Base-by-base conservation (phyloP, 306 rosid species). In the Bauhinia variegata region DNA sequence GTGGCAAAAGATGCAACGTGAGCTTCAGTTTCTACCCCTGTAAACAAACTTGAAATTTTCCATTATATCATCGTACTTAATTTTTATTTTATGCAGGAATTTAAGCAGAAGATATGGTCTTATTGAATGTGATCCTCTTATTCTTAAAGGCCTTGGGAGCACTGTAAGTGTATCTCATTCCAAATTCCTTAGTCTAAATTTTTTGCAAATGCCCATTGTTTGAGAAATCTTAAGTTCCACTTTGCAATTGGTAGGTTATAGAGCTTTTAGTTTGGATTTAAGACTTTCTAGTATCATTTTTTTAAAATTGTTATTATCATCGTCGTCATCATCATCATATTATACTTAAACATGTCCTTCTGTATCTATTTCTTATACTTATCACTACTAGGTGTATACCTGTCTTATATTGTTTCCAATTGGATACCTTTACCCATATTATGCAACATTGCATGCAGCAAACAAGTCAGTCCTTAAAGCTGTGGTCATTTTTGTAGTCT, bases 81-180 rank as follows among this genome's bases (percentile, higher is more conserved):
- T 36, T 74, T 63, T 77, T 54, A 37, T 58, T 54, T 58, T 82
- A 31, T 32, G 55, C 79, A 93, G 96, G 69, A 79, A 82, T n/a
- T 5, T 43, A 33, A 60, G 90, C 74, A 84, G 73, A 91, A 86
- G 36, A 78, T 82, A 11, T 77, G 99, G 99, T 61, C 57, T 90
- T 65, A 90, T 93, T 38, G 76, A 82, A 79, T 93, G 99, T 38
- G 84, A 90, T 63, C 95, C 92, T 78, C 68, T 90, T 59, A 85
- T 93, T 75, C 76, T 84, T 74, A 84, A 88, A 77, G 99, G 99
- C 43, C 89, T 93, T 19, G 96, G 88, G 62, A 84, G 52, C 77
- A 76, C 84, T 64, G 99, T 93, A 80, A 81, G 95, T 77, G 17
- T 74, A 65, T 47, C 39, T 54, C 32, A 19, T 71, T 74, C n/a